Evolutionary conservation across 768 basidiomycete species (phyloP), one percentile per base, ranked within the genome.

Genomic region (Paxillus involutus): DNA sequence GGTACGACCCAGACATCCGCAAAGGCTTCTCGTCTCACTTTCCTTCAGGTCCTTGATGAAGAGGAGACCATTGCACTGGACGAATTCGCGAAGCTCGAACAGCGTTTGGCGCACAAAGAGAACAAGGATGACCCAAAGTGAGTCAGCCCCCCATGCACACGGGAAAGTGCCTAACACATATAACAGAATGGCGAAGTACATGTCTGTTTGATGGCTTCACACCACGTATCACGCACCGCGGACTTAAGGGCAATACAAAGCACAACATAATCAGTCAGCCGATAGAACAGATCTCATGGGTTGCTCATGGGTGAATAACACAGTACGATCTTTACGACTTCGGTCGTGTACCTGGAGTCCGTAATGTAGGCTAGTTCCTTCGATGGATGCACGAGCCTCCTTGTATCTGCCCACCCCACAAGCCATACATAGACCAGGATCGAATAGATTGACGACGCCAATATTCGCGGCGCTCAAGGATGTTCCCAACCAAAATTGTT

Each of bases 41-140:
- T 36, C 21, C 10, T 42, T 37, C 62, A 98, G 94, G 80, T 98
- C 6, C 69, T 98, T 47, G 95, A 93, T 63, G 82, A 89, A 59
- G 97, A 98, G 61, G 97, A 98, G 69, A 74, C 80, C 33, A 81
- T 98, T 44, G 90, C 96, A 0, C 65, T 91, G 57, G 82, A 86
- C 56, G 97, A 97, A 71, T 98, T 98, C 63, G 76, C 80, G 37
- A 98, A 94, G 74, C 80, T 97, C 3, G 94, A 96, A 68, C 65
- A 86, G 63, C 83, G 82, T 47, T 71, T 95, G 26, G 72, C 69
- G 21, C 61, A 71, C 37, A 74, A 80, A 58, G 67, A 75, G 46
- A 67, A 65, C 55, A 70, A 77, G 52, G 51, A 62, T 33, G 77
- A 80, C 58, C 77, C 76, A 60, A 65, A 73, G 86, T 68, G 70